Evolutionary conservation across 73 alveolate genomes (phyloP).

Genomic region (Paramecium bursaria): DNA sequence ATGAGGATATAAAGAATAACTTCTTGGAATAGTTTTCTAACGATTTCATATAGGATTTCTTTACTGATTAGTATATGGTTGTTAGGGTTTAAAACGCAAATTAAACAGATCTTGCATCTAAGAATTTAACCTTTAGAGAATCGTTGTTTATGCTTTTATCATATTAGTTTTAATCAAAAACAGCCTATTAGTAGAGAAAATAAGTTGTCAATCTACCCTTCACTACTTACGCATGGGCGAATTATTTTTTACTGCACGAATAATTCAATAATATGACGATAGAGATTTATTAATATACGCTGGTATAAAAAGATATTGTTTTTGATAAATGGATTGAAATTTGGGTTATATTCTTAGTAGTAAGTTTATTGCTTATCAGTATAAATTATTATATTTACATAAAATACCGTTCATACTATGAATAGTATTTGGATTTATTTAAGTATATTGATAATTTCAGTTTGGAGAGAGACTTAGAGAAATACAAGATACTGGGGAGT

Average conservation of each 20-base stretch:
- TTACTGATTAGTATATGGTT: not conserved
- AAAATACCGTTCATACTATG: not conserved
- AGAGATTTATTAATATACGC: conserved; percentile 1
- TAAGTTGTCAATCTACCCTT: not conserved
- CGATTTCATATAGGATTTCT: conserved; percentile 6
- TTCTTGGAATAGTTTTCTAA: conserved; percentile 4
- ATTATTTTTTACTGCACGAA: conserved; percentile 22
- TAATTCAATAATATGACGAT: conserved; percentile 1
- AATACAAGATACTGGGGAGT: not conserved
- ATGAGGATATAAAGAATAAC: conserved; percentile 33
- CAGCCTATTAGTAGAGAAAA: not conserved
- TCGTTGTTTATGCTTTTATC: not conserved
- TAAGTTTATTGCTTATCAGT: not conserved
- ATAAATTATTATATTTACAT: not conserved
- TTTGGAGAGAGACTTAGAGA: conserved; percentile 24
- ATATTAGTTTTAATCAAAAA: conserved; percentile 10
- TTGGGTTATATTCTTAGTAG: conserved; percentile 6
- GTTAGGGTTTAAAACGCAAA: not conserved
- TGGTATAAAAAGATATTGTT: not conserved
- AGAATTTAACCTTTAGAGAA: not conserved
- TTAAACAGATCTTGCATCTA: not conserved
- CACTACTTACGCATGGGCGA: not conserved
- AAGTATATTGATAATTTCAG: conserved; percentile 2
- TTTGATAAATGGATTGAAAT: not conserved
- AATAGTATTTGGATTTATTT: conserved; percentile 5